A percentile compares a stretch with the other conserved stretches of the same genome.
phyloP scores from a whole-genome alignment of 768 basidiomycete species.

The Vararia minispora region DNA sequence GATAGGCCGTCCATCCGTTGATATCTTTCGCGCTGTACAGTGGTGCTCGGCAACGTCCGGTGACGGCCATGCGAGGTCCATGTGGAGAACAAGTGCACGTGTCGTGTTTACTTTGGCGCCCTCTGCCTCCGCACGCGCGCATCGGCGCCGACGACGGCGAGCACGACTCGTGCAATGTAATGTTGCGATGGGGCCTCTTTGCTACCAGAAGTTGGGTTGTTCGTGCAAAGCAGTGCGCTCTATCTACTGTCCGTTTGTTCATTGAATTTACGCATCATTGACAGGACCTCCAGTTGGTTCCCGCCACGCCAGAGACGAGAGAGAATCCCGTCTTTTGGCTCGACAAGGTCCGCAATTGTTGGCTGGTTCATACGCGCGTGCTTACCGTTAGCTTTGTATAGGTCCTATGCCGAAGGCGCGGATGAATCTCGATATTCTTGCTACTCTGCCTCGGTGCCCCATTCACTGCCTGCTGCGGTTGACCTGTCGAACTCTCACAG shows the following conservation, averaged over 20 bases:
- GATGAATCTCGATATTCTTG: too few species aligned
- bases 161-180: slow-evolving; percentile 48
- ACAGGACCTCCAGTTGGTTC: too few species aligned
- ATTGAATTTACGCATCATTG: slow-evolving; percentile 4
- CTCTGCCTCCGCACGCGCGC: background rate
- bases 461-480: too few species aligned
- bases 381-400: too few species aligned
- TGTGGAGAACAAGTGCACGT: background rate
- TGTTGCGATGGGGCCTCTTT: slow-evolving; percentile 63
- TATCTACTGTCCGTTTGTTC: background rate
- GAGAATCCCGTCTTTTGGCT: too few species aligned
- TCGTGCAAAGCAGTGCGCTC: slow-evolving; percentile 18
- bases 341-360: too few species aligned
- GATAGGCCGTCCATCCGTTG: slow-evolving; percentile 1
- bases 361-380: too few species aligned
- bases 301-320: too few species aligned
- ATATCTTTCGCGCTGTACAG: slow-evolving; percentile 1
- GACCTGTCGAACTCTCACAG: too few species aligned
- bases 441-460: too few species aligned
- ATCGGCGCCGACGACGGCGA: background rate
- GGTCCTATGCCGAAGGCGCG: too few species aligned
- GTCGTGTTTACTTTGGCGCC: background rate
- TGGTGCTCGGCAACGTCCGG: slow-evolving; percentile 21
- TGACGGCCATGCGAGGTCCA: background rate
- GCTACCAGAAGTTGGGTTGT: slow-evolving; percentile 36